phyloP scores from a whole-genome alignment of 108 stramenopile species.

The Fistulifera pelliculosa region DNA sequence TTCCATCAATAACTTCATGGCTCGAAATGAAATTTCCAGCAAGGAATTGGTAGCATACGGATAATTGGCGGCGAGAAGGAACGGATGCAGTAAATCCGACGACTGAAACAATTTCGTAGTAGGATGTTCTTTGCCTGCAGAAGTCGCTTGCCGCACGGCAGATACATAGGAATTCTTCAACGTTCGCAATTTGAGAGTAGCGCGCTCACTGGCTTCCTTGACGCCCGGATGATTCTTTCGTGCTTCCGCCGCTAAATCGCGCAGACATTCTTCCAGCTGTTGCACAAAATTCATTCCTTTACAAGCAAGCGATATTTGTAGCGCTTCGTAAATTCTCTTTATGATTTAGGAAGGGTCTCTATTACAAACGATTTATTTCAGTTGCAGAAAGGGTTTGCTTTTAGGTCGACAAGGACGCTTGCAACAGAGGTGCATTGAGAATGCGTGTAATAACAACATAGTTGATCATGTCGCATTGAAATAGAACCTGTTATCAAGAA shows the following conservation, averaged over 20 bases:
- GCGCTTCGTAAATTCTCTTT: too few relatives aligned
- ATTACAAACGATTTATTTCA: too few relatives aligned
- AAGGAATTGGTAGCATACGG: slow-evolving; percentile 59
- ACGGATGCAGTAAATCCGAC: slow-evolving; percentile 72
- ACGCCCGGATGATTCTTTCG: slow-evolving; percentile 85
- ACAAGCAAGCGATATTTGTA: too few relatives aligned
- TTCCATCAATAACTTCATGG: slow-evolving; percentile 56
- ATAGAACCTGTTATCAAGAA: too few relatives aligned
- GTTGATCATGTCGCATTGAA: too few relatives aligned
- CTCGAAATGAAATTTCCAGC: slow-evolving; percentile 54
- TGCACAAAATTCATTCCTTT: slow-evolving; percentile 73
- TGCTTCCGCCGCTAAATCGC: slow-evolving; percentile 79
- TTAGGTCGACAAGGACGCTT: too few relatives aligned
- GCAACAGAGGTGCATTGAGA: too few relatives aligned
- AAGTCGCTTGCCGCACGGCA: slow-evolving; percentile 64
- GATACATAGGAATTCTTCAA: slow-evolving; percentile 70
- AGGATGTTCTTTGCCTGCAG: slow-evolving; percentile 36
- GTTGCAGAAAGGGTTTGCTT: too few relatives aligned
- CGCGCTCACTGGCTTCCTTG: slow-evolving; percentile 79
- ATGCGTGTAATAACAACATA: too few relatives aligned
- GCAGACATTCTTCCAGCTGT: slow-evolving; percentile 81
- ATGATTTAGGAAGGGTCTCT: too few relatives aligned
- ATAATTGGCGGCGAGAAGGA: slow-evolving; percentile 71
- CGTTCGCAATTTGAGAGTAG: slow-evolving; percentile 65
- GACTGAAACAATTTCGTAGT: slow-evolving; percentile 72